Percentiles rank a stretch among this genome's conserved stretches.
These are phyloP conservation scores for Pisolithus sp. DNA, from an alignment of 768 basidiomycete genomes.

Conservation along the genomic window DNA sequence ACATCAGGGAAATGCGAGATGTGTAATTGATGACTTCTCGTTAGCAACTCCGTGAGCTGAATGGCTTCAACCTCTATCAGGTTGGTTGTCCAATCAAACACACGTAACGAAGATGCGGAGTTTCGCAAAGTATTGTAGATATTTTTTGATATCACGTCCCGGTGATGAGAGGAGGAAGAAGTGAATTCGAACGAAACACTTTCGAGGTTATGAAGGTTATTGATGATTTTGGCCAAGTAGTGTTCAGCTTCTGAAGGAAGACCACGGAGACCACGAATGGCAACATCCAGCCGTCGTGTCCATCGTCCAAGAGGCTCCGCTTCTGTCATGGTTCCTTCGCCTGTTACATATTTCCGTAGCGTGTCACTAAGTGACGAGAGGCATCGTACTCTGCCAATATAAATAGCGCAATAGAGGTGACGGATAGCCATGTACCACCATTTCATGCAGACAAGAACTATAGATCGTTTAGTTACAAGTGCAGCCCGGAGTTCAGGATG, in stretches of 20 bases:
- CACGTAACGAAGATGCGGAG: conserved; percentile 14
- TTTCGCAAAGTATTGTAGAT: conserved; percentile 12
- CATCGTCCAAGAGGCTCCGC: conserved; percentile 14
- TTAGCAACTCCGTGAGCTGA: conserved; percentile 4
- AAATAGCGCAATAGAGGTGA: conserved; percentile 19
- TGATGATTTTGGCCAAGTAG: conserved; percentile 9
- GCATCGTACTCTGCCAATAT: conserved; percentile 12
- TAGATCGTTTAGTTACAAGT: conserved; percentile 19
- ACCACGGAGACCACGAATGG: conserved; percentile 11
- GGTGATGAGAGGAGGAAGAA: background rate
- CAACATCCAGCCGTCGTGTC: conserved; percentile 21
- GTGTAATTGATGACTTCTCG: conserved; percentile 9
- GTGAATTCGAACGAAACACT: conserved; percentile 13
- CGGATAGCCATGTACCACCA: conserved; percentile 22
- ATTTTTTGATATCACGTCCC: background rate
- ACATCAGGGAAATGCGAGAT: background rate
- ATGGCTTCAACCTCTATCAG: background rate
- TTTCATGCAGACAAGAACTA: conserved; percentile 24
- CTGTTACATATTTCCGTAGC: conserved; percentile 6
- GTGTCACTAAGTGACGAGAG: conserved; percentile 13
- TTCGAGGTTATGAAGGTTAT: conserved; percentile 11
- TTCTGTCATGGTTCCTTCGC: conserved; percentile 6
- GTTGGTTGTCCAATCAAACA: conserved; percentile 13
- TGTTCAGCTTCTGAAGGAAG: conserved; percentile 1
- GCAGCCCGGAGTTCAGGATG: conserved; percentile 7